phyloP scores from a whole-genome alignment of 1,284 basidiomycete species.

The Tremellales sp. region DNA sequence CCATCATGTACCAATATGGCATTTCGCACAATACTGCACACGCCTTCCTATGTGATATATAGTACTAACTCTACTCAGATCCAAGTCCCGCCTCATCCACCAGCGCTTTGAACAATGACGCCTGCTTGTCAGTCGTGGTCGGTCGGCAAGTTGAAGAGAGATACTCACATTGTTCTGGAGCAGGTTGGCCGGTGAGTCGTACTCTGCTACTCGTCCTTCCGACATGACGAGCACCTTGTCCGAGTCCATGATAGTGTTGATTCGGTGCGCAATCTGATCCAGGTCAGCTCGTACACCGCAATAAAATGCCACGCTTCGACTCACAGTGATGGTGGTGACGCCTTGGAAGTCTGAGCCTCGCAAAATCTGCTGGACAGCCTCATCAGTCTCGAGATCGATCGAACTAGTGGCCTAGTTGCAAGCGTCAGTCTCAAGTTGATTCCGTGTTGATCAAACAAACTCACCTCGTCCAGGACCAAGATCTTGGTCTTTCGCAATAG shows the following conservation, averaged over 20 bases:
- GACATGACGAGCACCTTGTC: slow-evolving; percentile 80
- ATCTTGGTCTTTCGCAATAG: slow-evolving; percentile 76
- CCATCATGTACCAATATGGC: neutral
- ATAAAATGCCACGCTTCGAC: slow-evolving; percentile 7
- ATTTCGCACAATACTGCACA: neutral
- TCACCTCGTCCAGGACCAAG: slow-evolving; percentile 81
- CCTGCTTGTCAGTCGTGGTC: slow-evolving; percentile 14
- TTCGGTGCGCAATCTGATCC: slow-evolving; percentile 64
- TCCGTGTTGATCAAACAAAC: neutral
- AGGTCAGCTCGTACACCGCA: neutral
- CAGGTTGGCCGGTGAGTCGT: slow-evolving; percentile 65
- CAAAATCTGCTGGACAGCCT: slow-evolving; percentile 53
- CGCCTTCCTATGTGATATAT: neutral
- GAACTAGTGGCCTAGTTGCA: slow-evolving; percentile 32
- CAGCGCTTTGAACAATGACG: slow-evolving; percentile 22
- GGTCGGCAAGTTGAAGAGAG: neutral
- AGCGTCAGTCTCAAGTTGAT: slow-evolving; percentile 60
- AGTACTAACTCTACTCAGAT: neutral
- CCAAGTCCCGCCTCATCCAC: slow-evolving; percentile 28
- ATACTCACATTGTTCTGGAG: slow-evolving; percentile 42
- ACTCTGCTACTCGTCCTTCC: slow-evolving; percentile 68
- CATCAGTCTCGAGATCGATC: slow-evolving; percentile 86
- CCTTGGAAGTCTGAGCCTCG: slow-evolving; percentile 49
- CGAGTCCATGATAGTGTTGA: slow-evolving; percentile 87
- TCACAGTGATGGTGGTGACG: slow-evolving; percentile 75